Base-by-base conservation (phyloP, 768 basidiomycete species). In the Lactarius quietus region DNA sequence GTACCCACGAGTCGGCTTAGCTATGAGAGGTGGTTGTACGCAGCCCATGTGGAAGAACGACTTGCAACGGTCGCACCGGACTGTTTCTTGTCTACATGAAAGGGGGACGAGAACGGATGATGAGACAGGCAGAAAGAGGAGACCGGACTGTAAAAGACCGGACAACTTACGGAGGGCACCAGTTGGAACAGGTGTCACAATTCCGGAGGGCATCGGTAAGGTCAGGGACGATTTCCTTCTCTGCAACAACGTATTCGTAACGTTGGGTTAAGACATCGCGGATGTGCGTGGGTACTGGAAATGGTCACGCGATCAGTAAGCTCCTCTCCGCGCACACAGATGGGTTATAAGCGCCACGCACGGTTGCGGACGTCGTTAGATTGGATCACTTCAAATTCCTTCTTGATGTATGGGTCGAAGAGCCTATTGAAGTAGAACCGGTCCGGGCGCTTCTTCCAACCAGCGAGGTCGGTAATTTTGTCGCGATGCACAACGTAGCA, bases 361-460 rank as follows among this genome's bases (percentile, higher is more conserved):
- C 96, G 79, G 75, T 99, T 99, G 64, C 88, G 85, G 67, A 97
- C 89, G 71, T 89, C 91, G 45, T 84, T 84, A 35, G 93, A 85
- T 66, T 90, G 88, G 60, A 99, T 88, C 70, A 98, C 90, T 75
- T 98, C 97, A 76, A 96, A 98, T 78, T 98, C 95, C 76, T 92
- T 92, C 80, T 96, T 95, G 78, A 98, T 93, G 77, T 96, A 98
- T 59, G 95, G 94, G 79, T 98, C 96, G 74, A 96, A 99, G 33
- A 98, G 82, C 72, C 91, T 88, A 72, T 87, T 88, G 82, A 95
- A 99, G 81, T 95, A 97, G 82, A 99, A 99, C 69, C 92, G 86
- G 77, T 99, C 96, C 2, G 92, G 89, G 52, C 88, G 84, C 76
- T 92, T 92, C 80, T 95, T 98, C 93, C 93, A 98, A 7, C 87